A percentile compares a stretch with the other conserved stretches of the same genome.
Evolutionary conservation across 768 basidiomycete genomes (phyloP).

Genomic region (Suillus weaverae): DNA sequence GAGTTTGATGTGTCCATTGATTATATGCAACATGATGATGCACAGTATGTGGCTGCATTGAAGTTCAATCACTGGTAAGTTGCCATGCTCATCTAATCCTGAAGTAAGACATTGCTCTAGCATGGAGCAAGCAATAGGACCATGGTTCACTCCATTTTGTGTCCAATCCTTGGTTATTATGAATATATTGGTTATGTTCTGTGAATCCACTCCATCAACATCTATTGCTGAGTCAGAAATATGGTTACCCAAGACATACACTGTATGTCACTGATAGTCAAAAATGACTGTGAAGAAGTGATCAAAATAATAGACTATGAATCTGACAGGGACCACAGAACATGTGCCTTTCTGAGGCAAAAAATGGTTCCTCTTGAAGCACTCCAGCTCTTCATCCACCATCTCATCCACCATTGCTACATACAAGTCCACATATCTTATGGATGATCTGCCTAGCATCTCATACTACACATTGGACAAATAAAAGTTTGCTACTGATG

Average conservation of each 20-base stretch:
- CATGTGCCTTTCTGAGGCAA: fast-evolving
- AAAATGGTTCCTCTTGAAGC: neutral
- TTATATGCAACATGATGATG: neutral
- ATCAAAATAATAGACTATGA: neutral
- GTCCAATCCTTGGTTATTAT: neutral
- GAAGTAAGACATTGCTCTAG: neutral
- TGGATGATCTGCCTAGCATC: neutral
- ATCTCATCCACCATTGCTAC: neutral
- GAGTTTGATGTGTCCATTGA: too few relatives aligned
- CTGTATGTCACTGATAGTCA: neutral
- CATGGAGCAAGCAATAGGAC: neutral
- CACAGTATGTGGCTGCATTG: neutral
- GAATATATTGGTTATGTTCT: neutral
- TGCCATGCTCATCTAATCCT: neutral
- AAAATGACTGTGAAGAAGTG: neutral
- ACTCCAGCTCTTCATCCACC: neutral
- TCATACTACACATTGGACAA: neutral
- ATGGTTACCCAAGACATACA: neutral
- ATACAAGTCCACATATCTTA: neutral
- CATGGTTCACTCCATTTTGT: neutral
- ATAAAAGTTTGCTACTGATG: neutral
- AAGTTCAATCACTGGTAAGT: neutral
- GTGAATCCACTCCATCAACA: neutral
- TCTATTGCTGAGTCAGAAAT: neutral
- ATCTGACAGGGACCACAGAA: neutral